Evolutionary conservation across 495 filamentous ascomycete species (phyloP), one percentile per base, ranked within the genome.

Genomic region (Tuber magnatum): DNA sequence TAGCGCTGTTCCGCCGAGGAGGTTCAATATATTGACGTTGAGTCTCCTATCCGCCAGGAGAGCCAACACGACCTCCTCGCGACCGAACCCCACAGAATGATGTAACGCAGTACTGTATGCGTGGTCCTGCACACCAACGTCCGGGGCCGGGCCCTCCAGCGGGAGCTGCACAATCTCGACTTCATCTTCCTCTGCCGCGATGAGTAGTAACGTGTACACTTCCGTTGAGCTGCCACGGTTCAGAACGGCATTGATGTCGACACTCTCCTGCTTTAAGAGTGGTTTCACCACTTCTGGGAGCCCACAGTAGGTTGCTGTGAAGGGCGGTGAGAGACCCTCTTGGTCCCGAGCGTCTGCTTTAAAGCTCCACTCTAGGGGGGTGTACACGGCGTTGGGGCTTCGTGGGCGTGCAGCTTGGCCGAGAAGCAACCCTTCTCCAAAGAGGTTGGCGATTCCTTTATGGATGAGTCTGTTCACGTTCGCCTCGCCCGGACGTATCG

Each of bases 251-350:
- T 65, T 65, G 14, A 35, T 4, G 28, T 65, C 14, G 28, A 65
- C 56, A 12, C 32, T 35, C 12, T 35, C 56, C 56, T 65, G 56
- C 56, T 65, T 65, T 14, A 65, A 65, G 35, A 65, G 28, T 35
- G 35, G 18, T 16, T 32, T 16, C 28, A 65, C 56, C 56, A 65
- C 56, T 32, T 41, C 77, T 74, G 80, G 70, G 56, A 82, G 28
- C 42, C 77, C 73, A 68, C 68, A 74, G 65, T 48, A 24, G 41
- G 71, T 80, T 69, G 79, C 79, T 51, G 38, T 75, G 35, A 70
- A 76, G 28, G 84, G 75, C 39, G 82, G 82, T 28, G 82, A 83
- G 70, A 65, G 73, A 24, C 77, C 78, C 69, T 73, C 51, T 0
- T 48, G 46, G 70, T 81, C 82, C 42, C 65, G 78, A n/a, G 76